Evolutionary conservation across 1,139 yeast genomes (phyloP), one percentile per base, ranked within the genome.

Genomic region (Kodamaea sp.): DNA sequence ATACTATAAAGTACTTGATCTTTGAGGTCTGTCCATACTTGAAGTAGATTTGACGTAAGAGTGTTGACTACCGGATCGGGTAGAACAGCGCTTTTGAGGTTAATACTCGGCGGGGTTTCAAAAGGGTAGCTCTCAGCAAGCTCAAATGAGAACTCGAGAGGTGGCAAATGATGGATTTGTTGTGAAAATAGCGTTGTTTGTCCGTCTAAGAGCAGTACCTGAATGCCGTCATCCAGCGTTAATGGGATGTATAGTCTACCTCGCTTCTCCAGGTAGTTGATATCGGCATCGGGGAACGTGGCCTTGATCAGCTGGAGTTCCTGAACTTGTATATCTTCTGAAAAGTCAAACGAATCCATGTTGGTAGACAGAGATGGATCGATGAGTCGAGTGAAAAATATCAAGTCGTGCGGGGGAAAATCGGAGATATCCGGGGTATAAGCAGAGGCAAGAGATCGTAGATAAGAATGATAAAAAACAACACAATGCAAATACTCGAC

Each of bases 291-390:
- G 1, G 81, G 81, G 48, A 65, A 81, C 34, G 79, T 79, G 4
- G 74, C 71, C 38, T 48, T 48, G 27, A 79, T 50, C 2, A 78
- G 67, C 36, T 67, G 70, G 24, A 80, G 53, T 47, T 79, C 84
- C 42, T 73, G 72, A 9, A 40, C 36, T 28, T 53, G 40, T 35
- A 42, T 27, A 44, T 62, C 62, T 4, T 58, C 61, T 1, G 63
- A 51, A 39, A 54, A 56, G 25, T 46, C 41, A 6, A 15, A 15
- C 4, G 20, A 15, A 15, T 15, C 20, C 20, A 15, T 15, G 20
- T 15, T 15, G 20, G 4, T 15, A 15, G 20, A 15, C 20, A 15
- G 20, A 15, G 20, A 15, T 15, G 20, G 20, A 15, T 15, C 20
- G 20, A 15, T 4, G 20, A 15, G 4, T 15, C 20, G 20, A 15